Conservation (phyloP, 371 early-diverging fungal genomes). For the Circinella umbellata region DNA sequence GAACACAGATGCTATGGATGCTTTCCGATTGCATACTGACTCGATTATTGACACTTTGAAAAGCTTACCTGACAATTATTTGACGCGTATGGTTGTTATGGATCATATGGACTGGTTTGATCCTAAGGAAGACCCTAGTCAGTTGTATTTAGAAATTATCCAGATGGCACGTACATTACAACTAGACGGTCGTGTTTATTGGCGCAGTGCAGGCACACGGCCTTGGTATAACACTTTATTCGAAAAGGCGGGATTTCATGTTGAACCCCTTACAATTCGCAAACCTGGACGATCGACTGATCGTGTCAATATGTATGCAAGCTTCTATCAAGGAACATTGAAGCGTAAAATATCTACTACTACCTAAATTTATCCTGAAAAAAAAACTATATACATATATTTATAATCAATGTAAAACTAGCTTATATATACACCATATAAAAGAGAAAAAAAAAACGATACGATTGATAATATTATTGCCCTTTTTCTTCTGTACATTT, state of each 20-base stretch:
- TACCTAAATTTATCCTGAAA: neutral
- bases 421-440: neutral
- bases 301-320: conserved; percentile 88
- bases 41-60: conserved; percentile 72
- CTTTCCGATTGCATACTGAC: conserved; percentile 81
- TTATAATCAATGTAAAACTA: neutral
- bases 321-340: conserved; percentile 58
- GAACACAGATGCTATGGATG: conserved; percentile 54
- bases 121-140: conserved; percentile 50
- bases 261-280: conserved; percentile 71
- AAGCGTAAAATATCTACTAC: neutral
- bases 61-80: conserved; percentile 60
- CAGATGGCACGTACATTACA: conserved; percentile 67
- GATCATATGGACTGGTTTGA: conserved; percentile 92
- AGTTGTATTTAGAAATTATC: conserved; percentile 65
- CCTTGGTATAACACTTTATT: conserved; percentile 86
- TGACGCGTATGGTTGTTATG: conserved; percentile 83
- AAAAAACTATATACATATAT: conserved; percentile 4
- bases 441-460: no score
- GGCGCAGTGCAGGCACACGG: conserved; percentile 79
- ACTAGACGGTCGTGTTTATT: conserved; percentile 76
- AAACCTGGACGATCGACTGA: conserved; percentile 72
- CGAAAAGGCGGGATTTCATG: conserved; percentile 70
- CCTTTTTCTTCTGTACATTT: no score
- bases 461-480: no score